Evolutionary conservation across 202 grass and related monocot genomes (phyloP).

Genomic region (Elaeis oleifera): DNA sequence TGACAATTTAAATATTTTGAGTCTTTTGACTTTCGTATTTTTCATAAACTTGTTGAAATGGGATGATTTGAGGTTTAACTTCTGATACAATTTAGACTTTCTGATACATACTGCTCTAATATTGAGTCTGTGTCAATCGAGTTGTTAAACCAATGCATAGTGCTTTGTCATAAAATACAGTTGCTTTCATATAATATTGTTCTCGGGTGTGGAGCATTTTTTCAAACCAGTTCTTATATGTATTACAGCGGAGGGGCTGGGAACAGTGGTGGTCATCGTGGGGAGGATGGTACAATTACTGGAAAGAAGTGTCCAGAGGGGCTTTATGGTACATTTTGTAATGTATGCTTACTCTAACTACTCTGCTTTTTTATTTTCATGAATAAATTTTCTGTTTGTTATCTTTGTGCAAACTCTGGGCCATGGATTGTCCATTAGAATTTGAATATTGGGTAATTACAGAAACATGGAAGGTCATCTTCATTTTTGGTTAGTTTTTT

Average conservation of each 20-base stretch:
- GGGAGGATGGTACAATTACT: constrained; percentile 67
- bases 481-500: too few species aligned
- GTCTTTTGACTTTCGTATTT: too few species aligned
- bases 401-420: not conserved
- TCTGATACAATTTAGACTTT: too few species aligned
- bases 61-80: too few species aligned
- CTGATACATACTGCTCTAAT: too few species aligned
- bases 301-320: constrained; percentile 84
- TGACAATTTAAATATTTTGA: too few species aligned
- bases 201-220: not conserved
- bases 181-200: too few species aligned
- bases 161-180: too few species aligned
- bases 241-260: constrained; percentile 70
- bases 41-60: too few species aligned
- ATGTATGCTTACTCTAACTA: constrained; percentile 40
- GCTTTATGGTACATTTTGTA: constrained; percentile 93
- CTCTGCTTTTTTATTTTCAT: constrained; percentile 3
- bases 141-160: too few species aligned
- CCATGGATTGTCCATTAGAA: not conserved
- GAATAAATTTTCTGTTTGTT: not conserved
- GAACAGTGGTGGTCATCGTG: constrained; percentile 51
- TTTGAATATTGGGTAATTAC: not conserved
- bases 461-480: too few species aligned
- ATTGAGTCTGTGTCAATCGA: too few species aligned
- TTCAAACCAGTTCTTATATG: constrained; percentile 11